Conservation (phyloP, 129 eudicot genomes). For the Dittrichia graveolens region DNA sequence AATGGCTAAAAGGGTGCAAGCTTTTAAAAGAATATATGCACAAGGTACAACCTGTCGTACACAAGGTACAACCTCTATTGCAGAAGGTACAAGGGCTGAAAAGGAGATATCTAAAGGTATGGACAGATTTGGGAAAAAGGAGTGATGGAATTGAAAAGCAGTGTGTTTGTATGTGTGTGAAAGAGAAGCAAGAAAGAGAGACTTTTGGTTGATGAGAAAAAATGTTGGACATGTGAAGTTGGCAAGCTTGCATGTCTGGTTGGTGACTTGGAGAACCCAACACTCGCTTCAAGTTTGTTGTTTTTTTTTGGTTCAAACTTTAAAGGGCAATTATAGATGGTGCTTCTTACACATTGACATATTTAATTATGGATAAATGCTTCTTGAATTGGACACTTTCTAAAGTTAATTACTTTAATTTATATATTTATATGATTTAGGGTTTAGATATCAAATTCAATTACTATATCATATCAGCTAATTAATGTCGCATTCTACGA, state of each 20-base stretch:
- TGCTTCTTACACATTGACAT: too few species aligned
- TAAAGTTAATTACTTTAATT: too few species aligned
- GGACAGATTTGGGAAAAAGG: background rate
- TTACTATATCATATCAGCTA: too few species aligned
- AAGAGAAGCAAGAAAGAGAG: slow-evolving; percentile 32
- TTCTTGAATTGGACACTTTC: too few species aligned
- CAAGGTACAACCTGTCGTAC: background rate
- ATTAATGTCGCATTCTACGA: too few species aligned
- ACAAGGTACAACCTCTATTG: background rate
- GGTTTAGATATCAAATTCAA: too few species aligned
- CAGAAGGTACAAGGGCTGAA: slow-evolving; percentile 21
- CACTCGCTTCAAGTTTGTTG: slow-evolving; percentile 26
- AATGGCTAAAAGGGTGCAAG: too few species aligned
- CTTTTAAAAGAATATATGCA: too few species aligned
- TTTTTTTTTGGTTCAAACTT: slow-evolving; percentile 17
- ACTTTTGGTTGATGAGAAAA: slow-evolving; percentile 18
- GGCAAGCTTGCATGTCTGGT: slow-evolving; percentile 38
- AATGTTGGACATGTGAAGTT: slow-evolving; percentile 19
- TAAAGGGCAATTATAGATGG: slow-evolving; percentile 24
- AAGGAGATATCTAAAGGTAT: background rate
- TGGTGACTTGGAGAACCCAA: slow-evolving; percentile 41
- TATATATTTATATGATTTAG: too few species aligned
- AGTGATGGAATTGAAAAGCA: slow-evolving; percentile 27
- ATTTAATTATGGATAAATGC: too few species aligned
- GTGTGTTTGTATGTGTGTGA: slow-evolving; percentile 36